phyloP scores from a whole-genome alignment of 805 yeast genomes.

The Candida broadrunensis region DNA sequence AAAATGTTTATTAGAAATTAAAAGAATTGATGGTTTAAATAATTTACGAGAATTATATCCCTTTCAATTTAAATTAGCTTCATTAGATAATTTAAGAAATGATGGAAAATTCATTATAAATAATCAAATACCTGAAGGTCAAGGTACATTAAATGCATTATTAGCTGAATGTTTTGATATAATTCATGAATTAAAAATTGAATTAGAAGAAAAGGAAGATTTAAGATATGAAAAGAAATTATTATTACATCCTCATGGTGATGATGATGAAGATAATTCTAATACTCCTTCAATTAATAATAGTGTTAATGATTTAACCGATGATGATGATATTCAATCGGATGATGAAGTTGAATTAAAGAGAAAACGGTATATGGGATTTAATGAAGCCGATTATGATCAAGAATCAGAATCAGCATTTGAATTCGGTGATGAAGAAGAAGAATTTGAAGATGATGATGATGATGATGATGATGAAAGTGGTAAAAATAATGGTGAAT shows the following conservation, averaged over 20 bases:
- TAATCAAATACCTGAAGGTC: conserved; percentile 94
- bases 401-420: conserved; percentile 32
- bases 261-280: conserved; percentile 2
- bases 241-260: background rate
- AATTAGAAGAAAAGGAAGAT: conserved; percentile 63
- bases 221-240: conserved; percentile 14
- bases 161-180: conserved; percentile 94
- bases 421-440: conserved; percentile 32
- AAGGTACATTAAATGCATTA: conserved; percentile 88
- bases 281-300: background rate
- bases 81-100: conserved; percentile 77
- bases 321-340: conserved; percentile 28
- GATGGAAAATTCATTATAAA: conserved; percentile 93
- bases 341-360: conserved; percentile 46
- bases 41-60: conserved; percentile 91
- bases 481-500: conserved; percentile 27
- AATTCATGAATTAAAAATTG: conserved; percentile 84
- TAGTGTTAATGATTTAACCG: conserved; percentile 8
- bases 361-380: conserved; percentile 40
- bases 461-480: conserved; percentile 13
- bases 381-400: conserved; percentile 46
- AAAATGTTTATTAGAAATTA: conserved; percentile 83
- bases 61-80: conserved; percentile 89
- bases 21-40: conserved; percentile 88
- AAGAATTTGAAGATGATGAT: conserved; percentile 14